phyloP scores from a whole-genome alignment of 1,284 basidiomycete genomes.

The Abortiporus biennis region DNA sequence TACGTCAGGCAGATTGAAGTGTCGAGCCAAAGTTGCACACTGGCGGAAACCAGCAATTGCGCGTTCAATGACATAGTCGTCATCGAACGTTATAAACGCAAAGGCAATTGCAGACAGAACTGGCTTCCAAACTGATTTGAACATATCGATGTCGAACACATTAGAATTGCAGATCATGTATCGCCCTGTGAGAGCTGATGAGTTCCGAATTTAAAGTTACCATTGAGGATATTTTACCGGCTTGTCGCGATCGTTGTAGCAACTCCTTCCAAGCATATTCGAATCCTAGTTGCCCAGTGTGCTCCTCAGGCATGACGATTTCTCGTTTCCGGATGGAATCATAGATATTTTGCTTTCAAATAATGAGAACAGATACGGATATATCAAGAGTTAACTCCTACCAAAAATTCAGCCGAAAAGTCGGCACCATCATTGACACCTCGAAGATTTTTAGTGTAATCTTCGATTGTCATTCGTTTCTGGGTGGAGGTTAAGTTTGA shows the following conservation, averaged over 20 bases:
- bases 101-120: constrained; percentile 88
- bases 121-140: constrained; percentile 87
- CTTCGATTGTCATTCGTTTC: constrained; percentile 96
- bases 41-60: constrained; percentile 95
- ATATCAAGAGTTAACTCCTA: constrained; percentile 28
- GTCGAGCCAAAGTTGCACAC: constrained; percentile 89
- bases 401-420: constrained; percentile 84
- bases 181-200: constrained; percentile 42
- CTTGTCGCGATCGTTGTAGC: constrained; percentile 73
- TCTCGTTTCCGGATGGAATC: constrained; percentile 93
- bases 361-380: constrained; percentile 3
- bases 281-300: constrained; percentile 94
- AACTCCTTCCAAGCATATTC: constrained; percentile 99
- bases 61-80: constrained; percentile 94
- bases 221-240: constrained; percentile 46
- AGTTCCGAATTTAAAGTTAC: background rate
- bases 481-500: constrained; percentile 25
- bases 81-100: constrained; percentile 93
- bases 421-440: constrained; percentile 88
- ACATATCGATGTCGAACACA: constrained; percentile 89
- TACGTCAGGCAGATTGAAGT: constrained; percentile 88
- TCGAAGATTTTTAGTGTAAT: constrained; percentile 88
- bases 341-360: constrained; percentile 74
- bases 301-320: constrained; percentile 98
- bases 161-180: constrained; percentile 77